Conservation (phyloP, 2,329 filamentous ascomycete species). For the Pseudopithomyces maydicus region DNA sequence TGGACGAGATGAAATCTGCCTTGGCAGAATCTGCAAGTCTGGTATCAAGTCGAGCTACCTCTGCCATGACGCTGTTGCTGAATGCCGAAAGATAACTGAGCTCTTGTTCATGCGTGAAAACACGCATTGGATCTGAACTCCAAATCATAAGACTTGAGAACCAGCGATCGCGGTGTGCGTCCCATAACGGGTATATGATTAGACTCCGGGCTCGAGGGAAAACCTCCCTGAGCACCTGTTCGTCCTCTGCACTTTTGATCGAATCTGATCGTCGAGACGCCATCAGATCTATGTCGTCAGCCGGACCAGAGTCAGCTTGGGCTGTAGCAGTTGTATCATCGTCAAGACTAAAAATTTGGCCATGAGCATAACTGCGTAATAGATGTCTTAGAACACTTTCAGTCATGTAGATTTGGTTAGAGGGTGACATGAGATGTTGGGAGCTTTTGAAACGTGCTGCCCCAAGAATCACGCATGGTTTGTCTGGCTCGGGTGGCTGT, state of each 20-base stretch:
- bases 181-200: slow-evolving; percentile 47
- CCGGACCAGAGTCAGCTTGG: not conserved
- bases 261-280: slow-evolving; percentile 35
- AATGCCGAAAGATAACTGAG: slow-evolving; percentile 46
- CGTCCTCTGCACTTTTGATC: slow-evolving; percentile 38
- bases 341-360: slow-evolving; percentile 47
- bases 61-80: slow-evolving; percentile 46
- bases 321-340: slow-evolving; percentile 21
- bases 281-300: slow-evolving; percentile 20
- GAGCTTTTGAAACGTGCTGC: slow-evolving; percentile 27
- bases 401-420: slow-evolving; percentile 30
- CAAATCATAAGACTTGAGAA: slow-evolving; percentile 46
- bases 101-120: slow-evolving; percentile 45
- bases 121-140: slow-evolving; percentile 43
- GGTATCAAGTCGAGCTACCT: slow-evolving; percentile 45
- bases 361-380: slow-evolving; percentile 39
- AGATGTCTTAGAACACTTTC: slow-evolving; percentile 41
- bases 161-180: slow-evolving; percentile 45
- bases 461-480: slow-evolving; percentile 39
- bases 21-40: slow-evolving; percentile 53
- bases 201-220: slow-evolving; percentile 46
- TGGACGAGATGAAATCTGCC: slow-evolving; percentile 63
- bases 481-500: slow-evolving; percentile 36
- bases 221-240: slow-evolving; percentile 35
- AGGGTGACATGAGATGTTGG: slow-evolving; percentile 12